A percentile compares a stretch with the other conserved stretches of the same genome.
phyloP scores from a whole-genome alignment of 257 asterid genomes.

The Catharanthus roseus region DNA sequence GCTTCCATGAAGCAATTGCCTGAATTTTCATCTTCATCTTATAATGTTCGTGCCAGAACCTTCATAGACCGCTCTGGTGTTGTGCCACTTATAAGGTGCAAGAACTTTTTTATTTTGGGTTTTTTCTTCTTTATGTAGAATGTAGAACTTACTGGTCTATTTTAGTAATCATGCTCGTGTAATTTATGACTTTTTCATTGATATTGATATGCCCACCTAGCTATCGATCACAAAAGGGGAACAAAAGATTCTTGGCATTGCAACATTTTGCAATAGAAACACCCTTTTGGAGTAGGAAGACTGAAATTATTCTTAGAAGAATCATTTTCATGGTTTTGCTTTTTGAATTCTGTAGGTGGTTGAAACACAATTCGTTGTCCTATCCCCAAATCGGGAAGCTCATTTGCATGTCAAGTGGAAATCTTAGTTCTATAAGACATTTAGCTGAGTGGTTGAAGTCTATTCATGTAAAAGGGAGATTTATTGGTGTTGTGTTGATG shows the following conservation, averaged over 20 bases:
- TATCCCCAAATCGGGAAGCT: slow-evolving; percentile 88
- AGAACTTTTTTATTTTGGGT: background rate
- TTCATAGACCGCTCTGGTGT: slow-evolving; percentile 58
- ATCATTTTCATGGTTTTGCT: background rate
- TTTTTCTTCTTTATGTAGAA: background rate
- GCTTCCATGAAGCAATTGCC: slow-evolving; percentile 64
- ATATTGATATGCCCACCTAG: background rate
- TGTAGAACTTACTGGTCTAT: background rate
- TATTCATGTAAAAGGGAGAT: slow-evolving; percentile 73
- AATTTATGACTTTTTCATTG: background rate
- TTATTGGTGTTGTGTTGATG: slow-evolving; percentile 62
- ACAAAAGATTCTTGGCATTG: background rate
- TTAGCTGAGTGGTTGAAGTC: slow-evolving; percentile 75
- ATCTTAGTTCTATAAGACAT: slow-evolving; percentile 48
- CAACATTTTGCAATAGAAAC: background rate
- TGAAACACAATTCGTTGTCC: slow-evolving; percentile 78
- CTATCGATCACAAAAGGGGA: background rate
- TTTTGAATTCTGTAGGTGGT: slow-evolving; percentile 55
- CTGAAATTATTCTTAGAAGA: background rate
- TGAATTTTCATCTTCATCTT: slow-evolving; percentile 55
- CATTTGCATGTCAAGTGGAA: slow-evolving; percentile 61
- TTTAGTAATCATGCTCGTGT: background rate
- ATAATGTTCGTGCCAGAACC: slow-evolving; percentile 57
- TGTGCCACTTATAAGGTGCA: slow-evolving; percentile 77
- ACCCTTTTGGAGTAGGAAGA: background rate